Conservation (phyloP, 2,329 filamentous ascomycete genomes). For the Aspergillus jensenii region DNA sequence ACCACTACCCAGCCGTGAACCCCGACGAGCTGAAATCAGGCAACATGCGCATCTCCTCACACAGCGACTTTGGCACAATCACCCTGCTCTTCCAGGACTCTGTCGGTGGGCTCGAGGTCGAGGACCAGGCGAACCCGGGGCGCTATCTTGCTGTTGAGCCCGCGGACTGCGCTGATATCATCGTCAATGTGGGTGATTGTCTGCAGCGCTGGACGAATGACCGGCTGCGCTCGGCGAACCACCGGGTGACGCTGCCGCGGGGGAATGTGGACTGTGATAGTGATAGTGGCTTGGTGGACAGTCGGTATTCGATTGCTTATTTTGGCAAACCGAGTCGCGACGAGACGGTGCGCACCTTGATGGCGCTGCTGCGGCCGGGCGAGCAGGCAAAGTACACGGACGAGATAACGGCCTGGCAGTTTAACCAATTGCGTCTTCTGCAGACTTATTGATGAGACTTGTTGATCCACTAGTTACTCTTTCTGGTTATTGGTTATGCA, state of each 20-base stretch:
- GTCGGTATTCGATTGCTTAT: slow-evolving; percentile 31
- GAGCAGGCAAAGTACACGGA: neutral
- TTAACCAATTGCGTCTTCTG: neutral
- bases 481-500: too few species aligned
- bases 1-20: slow-evolving; percentile 56
- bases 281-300: slow-evolving; percentile 20
- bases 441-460: neutral
- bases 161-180: slow-evolving; percentile 16
- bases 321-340: slow-evolving; percentile 26
- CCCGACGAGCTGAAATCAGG: slow-evolving; percentile 10
- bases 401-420: neutral
- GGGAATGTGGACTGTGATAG: slow-evolving; percentile 19
- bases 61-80: slow-evolving; percentile 53
- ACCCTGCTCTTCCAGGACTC: slow-evolving; percentile 54
- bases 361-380: neutral
- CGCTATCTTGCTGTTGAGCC: slow-evolving; percentile 10
- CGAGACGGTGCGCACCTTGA: neutral
- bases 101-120: slow-evolving; percentile 22
- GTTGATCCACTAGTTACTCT: too few species aligned
- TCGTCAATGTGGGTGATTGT: slow-evolving; percentile 55
- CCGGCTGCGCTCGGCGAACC: slow-evolving; percentile 50
- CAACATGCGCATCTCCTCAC: slow-evolving; percentile 49
- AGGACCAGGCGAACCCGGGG: slow-evolving; percentile 17
- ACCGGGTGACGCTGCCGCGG: slow-evolving; percentile 33
- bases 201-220: slow-evolving; percentile 54